These are phyloP conservation scores for Schizonepeta tenuifolia DNA, from an alignment of 257 asterid species.

Conservation along the genomic window DNA sequence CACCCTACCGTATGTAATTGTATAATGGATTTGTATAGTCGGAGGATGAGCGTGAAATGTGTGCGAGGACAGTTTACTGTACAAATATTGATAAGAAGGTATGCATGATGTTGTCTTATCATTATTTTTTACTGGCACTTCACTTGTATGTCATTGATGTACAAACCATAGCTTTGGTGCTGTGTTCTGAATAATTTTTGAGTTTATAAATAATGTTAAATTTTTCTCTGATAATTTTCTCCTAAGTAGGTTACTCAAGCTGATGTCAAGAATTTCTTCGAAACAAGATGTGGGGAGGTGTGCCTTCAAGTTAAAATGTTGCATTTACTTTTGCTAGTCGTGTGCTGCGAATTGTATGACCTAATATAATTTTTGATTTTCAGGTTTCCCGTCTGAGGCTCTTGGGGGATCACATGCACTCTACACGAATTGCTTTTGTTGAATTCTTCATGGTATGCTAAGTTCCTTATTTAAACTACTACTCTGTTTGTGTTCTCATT, in stretches of 20 bases:
- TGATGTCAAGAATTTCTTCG: conserved; percentile 88
- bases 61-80: conserved; percentile 96
- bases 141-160: not conserved
- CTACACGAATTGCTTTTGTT: conserved; percentile 90
- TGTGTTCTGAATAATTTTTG: not conserved
- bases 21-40: conserved; percentile 49
- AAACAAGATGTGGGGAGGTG: conserved; percentile 90
- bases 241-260: conserved; percentile 67
- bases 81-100: conserved; percentile 96
- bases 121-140: not conserved
- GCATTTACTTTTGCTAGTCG: conserved; percentile 6
- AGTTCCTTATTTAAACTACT: conserved; percentile 1
- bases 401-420: conserved; percentile 91
- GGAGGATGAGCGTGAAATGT: conserved; percentile 97
- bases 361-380: conserved; percentile 22
- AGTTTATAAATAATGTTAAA: not conserved
- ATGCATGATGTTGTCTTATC: conserved; percentile 1
- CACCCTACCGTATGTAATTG: not conserved
- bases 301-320: conserved; percentile 23
- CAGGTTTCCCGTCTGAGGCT: conserved; percentile 98
- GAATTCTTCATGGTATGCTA: conserved; percentile 76
- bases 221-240: conserved; percentile 12
- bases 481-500: not conserved
- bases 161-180: not conserved
- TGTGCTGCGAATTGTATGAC: conserved; percentile 23